Evolutionary conservation across 306 rosid genomes (phyloP), one percentile per base, ranked within the genome.

Genomic region (Rosa persica): DNA sequence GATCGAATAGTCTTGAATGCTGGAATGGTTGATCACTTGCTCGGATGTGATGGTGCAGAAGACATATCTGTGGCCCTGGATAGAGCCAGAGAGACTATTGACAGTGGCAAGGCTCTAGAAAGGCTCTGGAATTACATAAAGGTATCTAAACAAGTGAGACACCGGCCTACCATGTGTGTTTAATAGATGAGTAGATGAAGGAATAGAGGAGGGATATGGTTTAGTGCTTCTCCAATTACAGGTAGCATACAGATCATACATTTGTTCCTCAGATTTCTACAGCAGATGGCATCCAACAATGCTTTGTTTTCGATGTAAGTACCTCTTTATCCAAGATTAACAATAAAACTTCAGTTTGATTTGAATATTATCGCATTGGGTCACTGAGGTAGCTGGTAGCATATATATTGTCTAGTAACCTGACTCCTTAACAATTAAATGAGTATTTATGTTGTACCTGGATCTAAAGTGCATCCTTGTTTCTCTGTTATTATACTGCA

Each of bases 21-120:
- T 22, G 98, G 97, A 60, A 80, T 91, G 87, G 95, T 91, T 78
- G 98, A 95, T 89, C 98, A 92, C 85, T 87, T 95, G 87, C 89
- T 95, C 78, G 96, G 98, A 82, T 89, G 88, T 86, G 89, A 87
- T 82, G 98, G 98, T 58, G 96, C 98, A 15, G 93, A 91, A 83
- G 96, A 91, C 78, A 67, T 95, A 79, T 84, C 87, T 6, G 78
- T 71, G 0, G 92, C 98, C 49, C 79, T 95, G 52, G 98, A 89
- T 81, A 89, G 98, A 86, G 98, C 97, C 38, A 86, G 98, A 83
- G 98, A 92, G 81, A 96, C 93, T 78, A 92, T 95, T 77, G 97
- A 95, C 86, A 92, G 93, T 83, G 97, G 98, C 76, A 81, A 87
- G 73, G 98, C 98, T 81, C 88, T 95, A 17, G 89, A 89, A 83